Conservation (phyloP, 208 protist genomes). For the Wallacemonas rigidus region DNA sequence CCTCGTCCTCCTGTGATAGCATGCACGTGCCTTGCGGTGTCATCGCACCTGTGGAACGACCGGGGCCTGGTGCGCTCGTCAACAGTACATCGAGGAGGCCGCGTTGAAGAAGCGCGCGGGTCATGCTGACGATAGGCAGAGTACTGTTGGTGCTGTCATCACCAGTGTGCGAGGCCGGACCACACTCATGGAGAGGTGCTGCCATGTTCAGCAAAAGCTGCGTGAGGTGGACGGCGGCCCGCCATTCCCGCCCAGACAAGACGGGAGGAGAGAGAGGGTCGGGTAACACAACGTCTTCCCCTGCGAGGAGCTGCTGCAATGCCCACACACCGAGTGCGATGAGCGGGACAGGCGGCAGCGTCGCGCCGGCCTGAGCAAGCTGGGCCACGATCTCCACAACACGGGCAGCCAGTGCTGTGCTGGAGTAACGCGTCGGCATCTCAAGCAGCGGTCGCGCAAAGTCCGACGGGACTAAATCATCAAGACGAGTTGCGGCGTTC, state of each 20-base stretch:
- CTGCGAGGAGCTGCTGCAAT: background rate
- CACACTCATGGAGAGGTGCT: background rate
- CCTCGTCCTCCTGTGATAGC: too few relatives aligned
- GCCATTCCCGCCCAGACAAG: background rate
- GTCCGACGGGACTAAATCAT: background rate
- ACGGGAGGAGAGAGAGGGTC: background rate
- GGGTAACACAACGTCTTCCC: background rate
- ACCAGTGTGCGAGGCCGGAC: background rate
- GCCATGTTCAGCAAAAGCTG: background rate
- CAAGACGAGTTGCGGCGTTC: background rate
- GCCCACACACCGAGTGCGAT: background rate
- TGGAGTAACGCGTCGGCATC: background rate
- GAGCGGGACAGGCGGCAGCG: background rate
- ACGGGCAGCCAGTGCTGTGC: background rate
- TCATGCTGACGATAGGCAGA: background rate
- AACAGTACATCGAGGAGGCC: slow-evolving; percentile 9
- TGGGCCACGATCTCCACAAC: background rate
- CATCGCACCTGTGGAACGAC: background rate
- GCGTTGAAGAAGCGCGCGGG: background rate
- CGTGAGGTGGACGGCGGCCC: background rate
- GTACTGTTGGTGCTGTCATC: background rate
- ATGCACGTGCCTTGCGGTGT: background rate
- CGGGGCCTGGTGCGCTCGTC: background rate
- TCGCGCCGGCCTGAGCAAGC: background rate
- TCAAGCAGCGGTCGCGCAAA: background rate